Evolutionary conservation across 495 filamentous ascomycete species (phyloP).

Genomic region (Aspergillus asperescens): DNA sequence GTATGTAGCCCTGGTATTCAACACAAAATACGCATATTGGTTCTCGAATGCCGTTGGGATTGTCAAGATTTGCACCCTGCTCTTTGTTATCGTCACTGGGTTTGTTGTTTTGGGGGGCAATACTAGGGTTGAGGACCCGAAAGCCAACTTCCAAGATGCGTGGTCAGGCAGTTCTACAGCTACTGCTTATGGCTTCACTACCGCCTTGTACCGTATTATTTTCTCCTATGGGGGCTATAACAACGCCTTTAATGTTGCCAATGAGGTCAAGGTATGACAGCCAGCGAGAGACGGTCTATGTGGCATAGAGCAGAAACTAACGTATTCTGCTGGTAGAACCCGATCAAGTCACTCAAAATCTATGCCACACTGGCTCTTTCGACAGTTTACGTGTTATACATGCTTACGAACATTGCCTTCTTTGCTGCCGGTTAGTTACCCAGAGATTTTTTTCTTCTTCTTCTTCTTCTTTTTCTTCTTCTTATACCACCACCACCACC

Average conservation of each 20-base stretch:
- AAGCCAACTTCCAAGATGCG: constrained; percentile 53
- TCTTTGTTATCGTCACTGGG: constrained; percentile 56
- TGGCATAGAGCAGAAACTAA: background rate
- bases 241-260: constrained; percentile 63
- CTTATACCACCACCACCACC: background rate
- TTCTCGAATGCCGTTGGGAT: constrained; percentile 50
- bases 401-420: constrained; percentile 58
- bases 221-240: constrained; percentile 58
- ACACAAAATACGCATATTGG: constrained; percentile 49
- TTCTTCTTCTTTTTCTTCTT: too few relatives aligned
- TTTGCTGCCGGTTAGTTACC: constrained; percentile 31
- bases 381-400: constrained; percentile 50
- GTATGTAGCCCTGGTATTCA: constrained; percentile 40
- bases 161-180: constrained; percentile 47
- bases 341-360: constrained; percentile 49
- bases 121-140: constrained; percentile 48
- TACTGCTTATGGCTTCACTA: constrained; percentile 51
- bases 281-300: background rate
- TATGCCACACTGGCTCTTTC: constrained; percentile 47
- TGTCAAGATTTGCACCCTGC: constrained; percentile 49
- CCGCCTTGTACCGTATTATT: constrained; percentile 56
- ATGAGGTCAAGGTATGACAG: constrained; percentile 54
- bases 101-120: constrained; percentile 56
- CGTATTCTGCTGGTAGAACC: too few relatives aligned
- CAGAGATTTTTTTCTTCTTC: too few relatives aligned